These are phyloP conservation scores for Raffaelea albimanens DNA, from an alignment of 2,329 filamentous ascomycete species.

Conservation along the genomic window DNA sequence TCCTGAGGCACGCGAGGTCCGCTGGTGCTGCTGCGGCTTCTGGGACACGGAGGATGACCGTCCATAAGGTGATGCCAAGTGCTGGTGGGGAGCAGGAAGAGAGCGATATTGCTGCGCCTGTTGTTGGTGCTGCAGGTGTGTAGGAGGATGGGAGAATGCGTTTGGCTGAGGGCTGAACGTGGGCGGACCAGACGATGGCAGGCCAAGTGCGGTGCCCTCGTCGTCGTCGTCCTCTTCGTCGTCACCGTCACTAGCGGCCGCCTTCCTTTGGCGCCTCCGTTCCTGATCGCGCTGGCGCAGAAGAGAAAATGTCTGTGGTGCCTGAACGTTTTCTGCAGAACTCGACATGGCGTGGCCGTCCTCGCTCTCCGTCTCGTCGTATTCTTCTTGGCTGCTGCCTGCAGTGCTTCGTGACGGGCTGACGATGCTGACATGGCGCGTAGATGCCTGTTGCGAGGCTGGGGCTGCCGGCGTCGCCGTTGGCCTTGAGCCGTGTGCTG, in stretches of 20 bases:
- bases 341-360: conserved; percentile 60
- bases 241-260: conserved; percentile 22
- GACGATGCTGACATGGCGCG: conserved; percentile 24
- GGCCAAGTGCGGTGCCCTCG: conserved; percentile 72
- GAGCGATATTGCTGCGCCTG: conserved; percentile 40
- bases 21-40: conserved; percentile 26
- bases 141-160: conserved; percentile 77
- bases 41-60: conserved; percentile 36
- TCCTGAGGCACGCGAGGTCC: conserved; percentile 27
- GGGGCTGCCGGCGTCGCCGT: background rate
- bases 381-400: conserved; percentile 83
- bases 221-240: conserved; percentile 44
- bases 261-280: conserved; percentile 13
- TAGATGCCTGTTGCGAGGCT: background rate
- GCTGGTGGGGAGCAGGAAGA: conserved; percentile 36
- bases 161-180: conserved; percentile 82
- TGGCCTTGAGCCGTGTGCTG: background rate
- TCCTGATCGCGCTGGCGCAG: conserved; percentile 7
- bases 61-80: conserved; percentile 32
- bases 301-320: conserved; percentile 11
- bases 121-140: conserved; percentile 34
- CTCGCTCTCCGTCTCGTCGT: conserved; percentile 87
- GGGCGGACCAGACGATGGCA: conserved; percentile 35
- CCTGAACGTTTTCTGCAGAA: conserved; percentile 47
- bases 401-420: conserved; percentile 25